Evolutionary conservation across 2,329 filamentous ascomycete genomes (phyloP).

Genomic region (Sporothrix protearum): DNA sequence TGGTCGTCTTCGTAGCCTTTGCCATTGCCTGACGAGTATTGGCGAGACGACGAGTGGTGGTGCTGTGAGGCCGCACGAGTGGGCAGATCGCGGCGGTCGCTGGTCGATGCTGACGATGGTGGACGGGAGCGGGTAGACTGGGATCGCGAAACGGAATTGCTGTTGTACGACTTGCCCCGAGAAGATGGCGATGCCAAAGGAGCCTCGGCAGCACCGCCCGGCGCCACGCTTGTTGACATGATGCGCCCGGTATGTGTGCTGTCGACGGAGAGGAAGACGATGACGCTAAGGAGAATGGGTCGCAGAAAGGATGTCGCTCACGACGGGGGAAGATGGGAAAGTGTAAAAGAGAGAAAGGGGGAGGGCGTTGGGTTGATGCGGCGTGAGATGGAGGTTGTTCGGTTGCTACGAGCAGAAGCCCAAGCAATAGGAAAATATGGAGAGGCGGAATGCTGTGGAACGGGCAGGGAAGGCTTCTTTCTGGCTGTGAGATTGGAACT

Average conservation of each 20-base stretch:
- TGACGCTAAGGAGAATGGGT: neutral
- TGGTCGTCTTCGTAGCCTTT: constrained; percentile 23
- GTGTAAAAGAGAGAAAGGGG: neutral
- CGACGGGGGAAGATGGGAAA: neutral
- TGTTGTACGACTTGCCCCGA: constrained; percentile 32
- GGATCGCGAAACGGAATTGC: constrained; percentile 33
- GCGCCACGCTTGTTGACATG: constrained; percentile 38
- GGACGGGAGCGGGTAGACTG: constrained; percentile 40
- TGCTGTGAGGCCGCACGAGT: constrained; percentile 31
- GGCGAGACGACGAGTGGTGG: constrained; percentile 26
- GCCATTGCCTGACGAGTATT: constrained; percentile 22
- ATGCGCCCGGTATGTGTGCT: constrained; percentile 25
- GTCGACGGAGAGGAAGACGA: constrained; percentile 1
- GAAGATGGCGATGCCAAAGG: constrained; percentile 34
- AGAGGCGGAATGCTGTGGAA: neutral
- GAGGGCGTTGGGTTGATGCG: constrained; percentile 11
- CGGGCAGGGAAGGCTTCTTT: neutral
- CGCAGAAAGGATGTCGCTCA: neutral
- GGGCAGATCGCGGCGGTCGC: constrained; percentile 19
- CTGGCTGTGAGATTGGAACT: neutral
- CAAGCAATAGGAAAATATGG: neutral
- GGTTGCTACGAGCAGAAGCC: constrained; percentile 2
- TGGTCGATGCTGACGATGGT: constrained; percentile 32
- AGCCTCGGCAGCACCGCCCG: constrained; percentile 35
- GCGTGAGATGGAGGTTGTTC: constrained; percentile 10